A percentile compares a stretch with the other conserved stretches of the same genome.
phyloP scores from a whole-genome alignment of 108 stramenopile species.

The Cyclotella atomus region DNA sequence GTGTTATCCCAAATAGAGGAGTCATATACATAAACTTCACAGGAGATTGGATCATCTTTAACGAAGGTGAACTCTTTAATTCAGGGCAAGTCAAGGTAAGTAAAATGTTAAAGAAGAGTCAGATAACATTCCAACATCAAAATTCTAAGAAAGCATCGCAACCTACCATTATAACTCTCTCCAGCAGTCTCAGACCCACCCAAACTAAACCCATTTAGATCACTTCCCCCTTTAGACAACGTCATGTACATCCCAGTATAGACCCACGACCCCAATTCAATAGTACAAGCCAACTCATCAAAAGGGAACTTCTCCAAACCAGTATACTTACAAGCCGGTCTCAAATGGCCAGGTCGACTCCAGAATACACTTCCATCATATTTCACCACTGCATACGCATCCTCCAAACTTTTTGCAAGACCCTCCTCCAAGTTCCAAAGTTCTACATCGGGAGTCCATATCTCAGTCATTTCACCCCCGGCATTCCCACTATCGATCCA shows the following conservation, averaged over 20 bases:
- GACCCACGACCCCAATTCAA: constrained; percentile 53
- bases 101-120: no score
- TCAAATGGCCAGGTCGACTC: constrained; percentile 45
- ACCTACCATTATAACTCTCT: constrained; percentile 23
- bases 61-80: constrained; percentile 36
- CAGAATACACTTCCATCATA: constrained; percentile 43
- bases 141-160: neutral
- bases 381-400: constrained; percentile 37
- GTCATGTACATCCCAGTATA: constrained; percentile 34
- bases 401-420: constrained; percentile 18
- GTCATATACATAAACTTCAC: constrained; percentile 19
- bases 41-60: constrained; percentile 9
- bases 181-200: constrained; percentile 53
- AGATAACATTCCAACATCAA: neutral
- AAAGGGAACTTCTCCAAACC: constrained; percentile 53
- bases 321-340: constrained; percentile 42
- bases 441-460: constrained; percentile 59
- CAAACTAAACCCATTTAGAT: constrained; percentile 19
- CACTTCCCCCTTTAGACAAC: constrained; percentile 17
- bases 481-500: constrained; percentile 44
- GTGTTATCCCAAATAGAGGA: constrained; percentile 18
- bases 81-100: no score
- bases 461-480: constrained; percentile 50
- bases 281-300: constrained; percentile 34
- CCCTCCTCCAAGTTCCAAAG: constrained; percentile 44